A percentile compares a stretch with the other conserved stretches of the same genome.
Evolutionary conservation across 192 early-diverging fungal genomes (phyloP).

Genomic region (Thamnidium elegans): DNA sequence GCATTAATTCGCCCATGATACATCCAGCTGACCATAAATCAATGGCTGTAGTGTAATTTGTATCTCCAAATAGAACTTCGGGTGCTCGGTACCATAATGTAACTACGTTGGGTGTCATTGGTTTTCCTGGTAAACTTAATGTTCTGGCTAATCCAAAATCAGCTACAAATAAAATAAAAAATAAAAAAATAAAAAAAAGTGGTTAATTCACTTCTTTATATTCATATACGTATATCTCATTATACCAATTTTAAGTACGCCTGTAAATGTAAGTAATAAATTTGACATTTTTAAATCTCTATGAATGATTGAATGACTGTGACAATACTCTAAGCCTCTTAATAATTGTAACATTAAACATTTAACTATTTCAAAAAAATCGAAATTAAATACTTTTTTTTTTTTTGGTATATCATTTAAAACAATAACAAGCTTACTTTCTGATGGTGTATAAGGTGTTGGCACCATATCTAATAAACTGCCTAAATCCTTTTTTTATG

Average conservation of each 20-base stretch:
- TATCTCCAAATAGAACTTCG: slow-evolving; percentile 72
- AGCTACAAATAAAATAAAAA: slow-evolving; percentile 38
- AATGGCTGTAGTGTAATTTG: slow-evolving; percentile 67
- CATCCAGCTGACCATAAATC: slow-evolving; percentile 86
- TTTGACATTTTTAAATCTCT: slow-evolving; percentile 81
- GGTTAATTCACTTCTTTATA: background rate
- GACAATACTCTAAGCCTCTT: slow-evolving; percentile 66
- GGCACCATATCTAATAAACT: slow-evolving; percentile 52
- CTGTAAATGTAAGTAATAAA: slow-evolving; percentile 59
- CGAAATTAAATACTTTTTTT: background rate
- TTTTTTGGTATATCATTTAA: background rate
- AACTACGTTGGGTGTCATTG: slow-evolving; percentile 82
- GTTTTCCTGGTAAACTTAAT: slow-evolving; percentile 53
- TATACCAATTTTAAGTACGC: slow-evolving; percentile 72
- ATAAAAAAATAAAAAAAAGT: too few species aligned
- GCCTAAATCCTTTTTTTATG: slow-evolving; percentile 43
- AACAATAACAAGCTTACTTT: slow-evolving; percentile 37
- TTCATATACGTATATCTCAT: background rate
- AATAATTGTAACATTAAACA: slow-evolving; percentile 74
- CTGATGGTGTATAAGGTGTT: slow-evolving; percentile 53
- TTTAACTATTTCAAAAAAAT: slow-evolving; percentile 46
- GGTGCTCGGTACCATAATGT: slow-evolving; percentile 88
- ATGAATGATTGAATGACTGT: slow-evolving; percentile 60
- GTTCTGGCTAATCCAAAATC: slow-evolving; percentile 80
- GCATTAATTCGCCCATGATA: slow-evolving; percentile 83